Conservation (phyloP, 352 stramenopile species). For the Saprolegnia parasitica region DNA sequence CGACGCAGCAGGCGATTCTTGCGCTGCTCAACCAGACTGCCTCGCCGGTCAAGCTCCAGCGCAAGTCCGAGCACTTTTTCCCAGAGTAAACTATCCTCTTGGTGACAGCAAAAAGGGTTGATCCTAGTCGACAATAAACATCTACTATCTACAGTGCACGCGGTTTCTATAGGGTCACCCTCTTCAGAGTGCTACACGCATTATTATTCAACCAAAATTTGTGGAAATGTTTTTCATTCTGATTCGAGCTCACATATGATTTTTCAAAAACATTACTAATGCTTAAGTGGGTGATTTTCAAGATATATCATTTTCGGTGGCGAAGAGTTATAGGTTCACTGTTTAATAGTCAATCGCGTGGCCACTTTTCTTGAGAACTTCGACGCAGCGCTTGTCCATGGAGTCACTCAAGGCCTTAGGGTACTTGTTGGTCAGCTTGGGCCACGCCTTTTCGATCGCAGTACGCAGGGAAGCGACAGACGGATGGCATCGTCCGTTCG, state of each 20-base stretch:
- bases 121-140: too few relatives aligned
- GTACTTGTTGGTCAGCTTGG: neutral
- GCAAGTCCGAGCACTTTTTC: conserved; percentile 19
- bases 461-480: neutral
- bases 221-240: too few relatives aligned
- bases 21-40: neutral
- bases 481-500: conserved; percentile 15
- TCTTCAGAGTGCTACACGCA: too few relatives aligned
- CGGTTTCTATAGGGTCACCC: too few relatives aligned
- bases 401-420: neutral
- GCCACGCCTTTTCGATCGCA: conserved; percentile 15
- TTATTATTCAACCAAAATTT: too few relatives aligned
- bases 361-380: neutral
- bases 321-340: too few relatives aligned
- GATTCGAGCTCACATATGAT: too few relatives aligned
- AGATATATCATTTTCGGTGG: too few relatives aligned
- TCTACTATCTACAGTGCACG: too few relatives aligned
- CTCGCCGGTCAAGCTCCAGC: neutral
- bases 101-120: too few relatives aligned
- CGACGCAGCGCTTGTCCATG: neutral
- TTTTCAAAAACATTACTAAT: too few relatives aligned
- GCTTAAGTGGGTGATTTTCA: too few relatives aligned
- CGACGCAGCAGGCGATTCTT: conserved; percentile 3
- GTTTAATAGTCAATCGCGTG: neutral
- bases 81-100: neutral